Base-by-base conservation (phyloP, 169 alveolate species). In the Ichthyophthirius multifiliis region DNA sequence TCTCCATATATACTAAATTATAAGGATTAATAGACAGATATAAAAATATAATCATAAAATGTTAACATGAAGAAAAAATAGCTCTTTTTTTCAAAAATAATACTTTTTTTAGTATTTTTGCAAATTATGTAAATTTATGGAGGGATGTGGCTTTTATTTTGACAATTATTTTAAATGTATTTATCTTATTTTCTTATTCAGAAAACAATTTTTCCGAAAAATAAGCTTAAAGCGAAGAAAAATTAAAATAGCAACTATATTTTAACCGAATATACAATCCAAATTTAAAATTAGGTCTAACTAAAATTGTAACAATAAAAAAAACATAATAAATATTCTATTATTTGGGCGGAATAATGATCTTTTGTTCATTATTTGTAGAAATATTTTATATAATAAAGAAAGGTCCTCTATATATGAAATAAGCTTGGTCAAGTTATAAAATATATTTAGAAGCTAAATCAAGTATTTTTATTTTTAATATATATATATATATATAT, bases 51-150 rank as follows among this genome's bases (percentile, higher is more conserved):
- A 87, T 87, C 5, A 62, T 74, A 62, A 84, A 55, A 32, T 71
- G 86, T 44, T 76, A 87, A 79, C 86, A 80, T 43, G 92, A 87
- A 46, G 83, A 87, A n/a, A 27, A 82, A 43, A 62, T 82, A 20
- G 82, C 83, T 79, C 79, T 76, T 13, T 83, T 87, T 79, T 87
- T 87, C 48, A 82, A 73, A n/a, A 67, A 82, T 18, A 76, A 87
- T 43, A 83, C 83, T 34, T 55, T 87, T 34, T 35, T 87, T 1
- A 85, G 87, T 35, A 83, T 76, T 9, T 82, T 87, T 64, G 88
- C 86, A 2, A 82, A 87, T 65, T 84, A 87, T 34, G 86, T 82
- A n/a, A 84, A 82, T 12, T 62, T 82, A 23, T 87, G 92, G 92
- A 87, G 79, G 35, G 64, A 76, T 18, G 37, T 87, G 43, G 86